These are phyloP conservation scores for Melastoma malabathricum DNA, from an alignment of 345 rosid genomes.

Conservation along the genomic window DNA sequence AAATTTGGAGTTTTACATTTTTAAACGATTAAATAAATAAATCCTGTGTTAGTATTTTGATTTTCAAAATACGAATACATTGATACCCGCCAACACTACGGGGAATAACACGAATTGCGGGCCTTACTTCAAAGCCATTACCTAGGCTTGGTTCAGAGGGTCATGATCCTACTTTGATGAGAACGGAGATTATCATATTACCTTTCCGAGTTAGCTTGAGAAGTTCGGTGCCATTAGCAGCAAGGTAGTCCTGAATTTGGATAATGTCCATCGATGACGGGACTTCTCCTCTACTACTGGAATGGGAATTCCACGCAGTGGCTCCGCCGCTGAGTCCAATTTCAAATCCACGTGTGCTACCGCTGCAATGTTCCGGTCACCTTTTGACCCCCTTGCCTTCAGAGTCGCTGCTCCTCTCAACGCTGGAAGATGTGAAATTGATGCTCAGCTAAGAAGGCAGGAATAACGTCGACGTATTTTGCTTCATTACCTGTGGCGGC, in stretches of 20 bases:
- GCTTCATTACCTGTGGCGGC: slow-evolving; percentile 26
- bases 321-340: slow-evolving; percentile 7
- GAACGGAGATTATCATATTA: too few relatives aligned
- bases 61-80: too few relatives aligned
- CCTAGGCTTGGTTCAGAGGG: not conserved
- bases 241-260: slow-evolving; percentile 23
- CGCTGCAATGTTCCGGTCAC: slow-evolving; percentile 31
- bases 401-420: slow-evolving; percentile 33
- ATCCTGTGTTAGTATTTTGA: too few relatives aligned
- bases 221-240: slow-evolving; percentile 30
- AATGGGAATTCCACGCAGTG: slow-evolving; percentile 17
- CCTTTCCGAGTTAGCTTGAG: slow-evolving; percentile 38
- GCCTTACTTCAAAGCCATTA: too few relatives aligned
- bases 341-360: slow-evolving; percentile 14
- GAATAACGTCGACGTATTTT: too few relatives aligned
- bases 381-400: slow-evolving; percentile 30
- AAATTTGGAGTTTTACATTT: too few relatives aligned
- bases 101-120: too few relatives aligned
- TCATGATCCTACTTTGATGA: too few relatives aligned
- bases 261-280: slow-evolving; percentile 17
- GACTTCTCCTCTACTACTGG: slow-evolving; percentile 22
- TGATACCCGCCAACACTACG: too few relatives aligned
- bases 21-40: too few relatives aligned
- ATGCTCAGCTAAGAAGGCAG: too few relatives aligned
- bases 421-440: slow-evolving; percentile 9